Conservation (phyloP, 1,284 basidiomycete species). For the Volvariella volvacea region DNA sequence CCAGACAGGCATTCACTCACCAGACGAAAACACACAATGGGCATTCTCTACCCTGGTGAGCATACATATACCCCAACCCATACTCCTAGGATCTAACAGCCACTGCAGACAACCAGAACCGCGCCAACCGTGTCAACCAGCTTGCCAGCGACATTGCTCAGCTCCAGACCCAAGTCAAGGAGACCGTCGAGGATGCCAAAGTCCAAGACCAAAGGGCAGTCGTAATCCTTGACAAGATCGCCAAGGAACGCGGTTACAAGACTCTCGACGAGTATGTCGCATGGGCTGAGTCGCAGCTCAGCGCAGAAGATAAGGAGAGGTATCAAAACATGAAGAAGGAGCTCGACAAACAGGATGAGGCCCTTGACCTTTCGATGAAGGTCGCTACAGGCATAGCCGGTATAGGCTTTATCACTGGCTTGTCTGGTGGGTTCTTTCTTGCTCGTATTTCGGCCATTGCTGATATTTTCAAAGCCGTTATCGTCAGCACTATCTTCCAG, state of each 20-base stretch:
- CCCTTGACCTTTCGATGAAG: not conserved
- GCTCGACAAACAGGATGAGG: not conserved
- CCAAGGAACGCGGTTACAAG: not conserved
- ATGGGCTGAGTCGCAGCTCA: not conserved
- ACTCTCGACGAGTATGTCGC: constrained; percentile 1
- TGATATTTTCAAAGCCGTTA: not conserved
- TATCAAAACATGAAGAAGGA: too few species aligned
- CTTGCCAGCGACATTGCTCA: too few species aligned
- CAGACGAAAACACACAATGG: too few species aligned
- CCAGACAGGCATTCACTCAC: too few species aligned
- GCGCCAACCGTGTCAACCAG: not conserved
- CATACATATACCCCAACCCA: not conserved
- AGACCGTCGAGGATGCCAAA: too few species aligned
- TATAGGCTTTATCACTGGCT: not conserved
- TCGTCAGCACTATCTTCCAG: not conserved
- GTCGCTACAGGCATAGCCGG: not conserved
- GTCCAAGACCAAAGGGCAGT: not conserved
- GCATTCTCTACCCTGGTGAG: too few species aligned
- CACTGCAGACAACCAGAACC: too few species aligned
- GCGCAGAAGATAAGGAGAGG: not conserved
- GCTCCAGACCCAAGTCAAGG: too few species aligned
- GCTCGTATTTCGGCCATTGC: not conserved
- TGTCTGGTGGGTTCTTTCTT: not conserved
- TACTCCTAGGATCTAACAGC: not conserved
- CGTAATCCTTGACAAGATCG: not conserved